Evolutionary conservation across 78 protist genomes (phyloP), one percentile per base, ranked within the genome.

Genomic region (Fonticula alba): DNA sequence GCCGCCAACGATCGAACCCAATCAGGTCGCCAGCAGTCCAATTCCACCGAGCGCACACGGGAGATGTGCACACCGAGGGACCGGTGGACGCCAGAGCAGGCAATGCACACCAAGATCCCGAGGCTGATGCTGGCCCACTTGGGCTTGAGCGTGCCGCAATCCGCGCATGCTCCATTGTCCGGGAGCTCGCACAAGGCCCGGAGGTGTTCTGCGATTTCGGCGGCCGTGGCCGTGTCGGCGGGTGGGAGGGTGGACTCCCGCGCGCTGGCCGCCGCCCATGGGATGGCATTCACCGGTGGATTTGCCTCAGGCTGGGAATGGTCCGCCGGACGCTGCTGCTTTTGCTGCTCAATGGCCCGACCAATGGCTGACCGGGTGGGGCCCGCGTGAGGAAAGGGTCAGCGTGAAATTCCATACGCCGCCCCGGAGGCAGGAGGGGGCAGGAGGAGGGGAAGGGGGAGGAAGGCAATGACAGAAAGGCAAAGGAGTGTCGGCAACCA

Each of bases 41-140:
- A 69, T 19, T 15, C 20, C 36, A 52, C 1, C 31, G 72, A 61
- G 20, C 73, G 62, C 41, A 80, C 85, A 22, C 59, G 66, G 38
- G 76, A 69, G 14, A 80, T 31, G 70, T 80, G 73, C n/a, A 54
- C 61, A 7, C 59, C 6, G 47, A 71, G 51, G 32, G 51, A 22
- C 33, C 82, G 64, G 67, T 77, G 82, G 35, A 61, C 32, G 31
- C 71, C 75, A 20, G 75, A 33, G 62, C 82, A 77, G 15, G 27
- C 63, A 61, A 66, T 56, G 64, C 82, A 77, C 22, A 77, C 11
- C 31, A 71, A 7, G 53, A 37, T 31, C 22, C 80, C 80, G 22
- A 64, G 60, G 29, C 27, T 61, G 61, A 40, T 71, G 22, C 59
- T 41, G 40, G 65, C 76, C 69, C 69, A 71, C 9, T 41, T 38